These are phyloP conservation scores for Fusarium acutatum DNA, from an alignment of 2,329 filamentous ascomycete species.

Conservation along the genomic window DNA sequence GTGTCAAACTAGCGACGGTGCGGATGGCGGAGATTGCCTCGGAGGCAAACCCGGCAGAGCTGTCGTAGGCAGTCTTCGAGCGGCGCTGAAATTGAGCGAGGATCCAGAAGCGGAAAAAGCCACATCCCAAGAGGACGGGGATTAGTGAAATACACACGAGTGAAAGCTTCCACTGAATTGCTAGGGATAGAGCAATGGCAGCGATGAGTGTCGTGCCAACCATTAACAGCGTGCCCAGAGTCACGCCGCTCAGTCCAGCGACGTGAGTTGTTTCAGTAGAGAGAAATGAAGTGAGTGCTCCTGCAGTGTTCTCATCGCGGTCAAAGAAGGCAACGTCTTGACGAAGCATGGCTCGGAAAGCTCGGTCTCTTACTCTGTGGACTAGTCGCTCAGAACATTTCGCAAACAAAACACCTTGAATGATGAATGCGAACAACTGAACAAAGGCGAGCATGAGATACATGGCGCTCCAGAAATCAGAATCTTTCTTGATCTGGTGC, in stretches of 20 bases:
- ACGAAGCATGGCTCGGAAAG: conserved; percentile 87
- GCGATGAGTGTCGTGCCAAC: conserved; percentile 81
- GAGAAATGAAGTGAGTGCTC: conserved; percentile 86
- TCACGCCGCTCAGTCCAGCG: conserved; percentile 86
- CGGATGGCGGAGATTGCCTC: conserved; percentile 94
- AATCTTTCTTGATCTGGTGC: conserved; percentile 69
- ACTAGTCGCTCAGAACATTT: conserved; percentile 87
- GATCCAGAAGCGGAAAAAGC: conserved; percentile 90
- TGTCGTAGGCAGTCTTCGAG: conserved; percentile 81
- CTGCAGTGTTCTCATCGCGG: conserved; percentile 85
- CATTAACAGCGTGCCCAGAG: conserved; percentile 85
- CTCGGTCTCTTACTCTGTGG: conserved; percentile 80
- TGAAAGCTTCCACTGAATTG: conserved; percentile 87
- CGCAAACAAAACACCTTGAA: conserved; percentile 80
- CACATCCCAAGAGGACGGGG: conserved; percentile 79
- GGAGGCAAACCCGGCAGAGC: conserved; percentile 86
- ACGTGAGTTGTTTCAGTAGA: conserved; percentile 91
- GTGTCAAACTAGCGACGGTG: conserved; percentile 89
- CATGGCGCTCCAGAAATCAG: conserved; percentile 90
- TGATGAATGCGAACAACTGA: conserved; percentile 72
- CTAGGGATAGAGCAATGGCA: conserved; percentile 74
- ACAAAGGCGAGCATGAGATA: conserved; percentile 84
- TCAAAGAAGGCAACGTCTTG: conserved; percentile 96
- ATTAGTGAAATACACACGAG: conserved; percentile 83
- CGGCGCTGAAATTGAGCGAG: conserved; percentile 81